Conservation (phyloP, 2,329 filamentous ascomycete genomes). For the Penicillium digitatum region DNA sequence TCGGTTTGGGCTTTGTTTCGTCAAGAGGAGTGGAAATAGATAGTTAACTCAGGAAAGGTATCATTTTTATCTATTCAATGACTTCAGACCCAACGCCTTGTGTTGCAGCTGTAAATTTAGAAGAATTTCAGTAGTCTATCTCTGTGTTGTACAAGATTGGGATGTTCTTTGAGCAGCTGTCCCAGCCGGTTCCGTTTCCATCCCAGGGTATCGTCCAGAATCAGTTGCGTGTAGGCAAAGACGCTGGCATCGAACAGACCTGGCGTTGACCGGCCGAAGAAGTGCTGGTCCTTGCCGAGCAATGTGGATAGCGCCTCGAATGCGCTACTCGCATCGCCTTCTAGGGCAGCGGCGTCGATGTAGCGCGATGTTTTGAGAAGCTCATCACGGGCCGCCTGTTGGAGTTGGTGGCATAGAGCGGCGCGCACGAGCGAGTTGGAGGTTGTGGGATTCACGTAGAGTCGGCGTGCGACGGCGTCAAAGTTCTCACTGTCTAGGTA, state of each 20-base stretch:
- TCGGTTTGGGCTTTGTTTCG: constrained; percentile 54
- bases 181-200: constrained; percentile 63
- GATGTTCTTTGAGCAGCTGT: constrained; percentile 54
- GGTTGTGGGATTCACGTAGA: constrained; percentile 66
- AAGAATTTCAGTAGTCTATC: constrained; percentile 57
- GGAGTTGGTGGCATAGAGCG: constrained; percentile 63
- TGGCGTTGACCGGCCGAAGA: constrained; percentile 57
- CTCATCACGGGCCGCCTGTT: constrained; percentile 68
- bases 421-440: constrained; percentile 59
- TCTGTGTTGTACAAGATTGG: constrained; percentile 63
- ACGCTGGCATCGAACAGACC: constrained; percentile 81
- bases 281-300: constrained; percentile 57
- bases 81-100: neutral
- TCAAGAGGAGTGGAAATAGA: constrained; percentile 24
- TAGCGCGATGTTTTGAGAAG: constrained; percentile 59
- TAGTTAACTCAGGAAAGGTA: neutral
- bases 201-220: constrained; percentile 61
- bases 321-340: constrained; percentile 59
- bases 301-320: constrained; percentile 59
- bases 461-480: constrained; percentile 57
- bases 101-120: constrained; percentile 22
- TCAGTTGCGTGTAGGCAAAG: constrained; percentile 82
- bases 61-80: constrained; percentile 3
- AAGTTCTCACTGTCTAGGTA: constrained; percentile 72
- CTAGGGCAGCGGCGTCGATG: constrained; percentile 55